phyloP scores from a whole-genome alignment of 2,329 filamentous ascomycete genomes.

The Beauveria sp. region DNA sequence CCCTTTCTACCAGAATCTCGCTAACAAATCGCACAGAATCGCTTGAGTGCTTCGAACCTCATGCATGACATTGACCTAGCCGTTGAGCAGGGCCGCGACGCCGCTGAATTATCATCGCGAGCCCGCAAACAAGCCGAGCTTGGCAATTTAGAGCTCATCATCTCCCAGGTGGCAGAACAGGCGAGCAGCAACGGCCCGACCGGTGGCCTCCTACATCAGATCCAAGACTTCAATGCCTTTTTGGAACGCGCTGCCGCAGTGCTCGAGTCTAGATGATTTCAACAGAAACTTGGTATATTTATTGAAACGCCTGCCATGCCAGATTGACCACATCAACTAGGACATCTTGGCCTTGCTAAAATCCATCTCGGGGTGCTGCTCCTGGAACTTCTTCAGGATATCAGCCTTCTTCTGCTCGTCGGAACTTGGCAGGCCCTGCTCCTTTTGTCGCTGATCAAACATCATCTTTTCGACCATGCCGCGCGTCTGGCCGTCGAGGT shows the following conservation, averaged over 20 bases:
- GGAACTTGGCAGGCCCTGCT: conserved; percentile 77
- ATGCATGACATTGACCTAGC: conserved; percentile 58
- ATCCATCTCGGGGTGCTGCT: conserved; percentile 66
- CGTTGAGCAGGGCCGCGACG: conserved; percentile 41
- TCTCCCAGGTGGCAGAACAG: conserved; percentile 47
- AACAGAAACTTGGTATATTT: conserved; percentile 9
- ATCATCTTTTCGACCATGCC: conserved; percentile 99
- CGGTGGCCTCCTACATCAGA: conserved; percentile 47
- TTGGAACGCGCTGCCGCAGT: conserved; percentile 52
- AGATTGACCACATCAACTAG: conserved; percentile 23
- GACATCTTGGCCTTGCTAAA: conserved; percentile 63
- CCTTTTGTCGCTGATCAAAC: conserved; percentile 97
- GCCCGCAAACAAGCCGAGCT: conserved; percentile 43
- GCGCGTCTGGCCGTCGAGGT: conserved; percentile 89
- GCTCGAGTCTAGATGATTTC: conserved; percentile 38
- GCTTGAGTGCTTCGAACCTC: conserved; percentile 46
- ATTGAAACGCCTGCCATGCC: not conserved
- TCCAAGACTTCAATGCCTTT: conserved; percentile 56
- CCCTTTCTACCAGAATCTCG: too few relatives aligned
- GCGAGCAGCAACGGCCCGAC: conserved; percentile 40
- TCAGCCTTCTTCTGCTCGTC: conserved; percentile 96
- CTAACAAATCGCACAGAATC: conserved; percentile 25
- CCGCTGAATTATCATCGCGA: conserved; percentile 36
- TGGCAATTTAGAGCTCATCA: conserved; percentile 48
- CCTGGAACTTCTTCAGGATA: conserved; percentile 87